These are phyloP conservation scores for Lentinula aciculospora DNA, from an alignment of 768 basidiomycete genomes.

Conservation along the genomic window DNA sequence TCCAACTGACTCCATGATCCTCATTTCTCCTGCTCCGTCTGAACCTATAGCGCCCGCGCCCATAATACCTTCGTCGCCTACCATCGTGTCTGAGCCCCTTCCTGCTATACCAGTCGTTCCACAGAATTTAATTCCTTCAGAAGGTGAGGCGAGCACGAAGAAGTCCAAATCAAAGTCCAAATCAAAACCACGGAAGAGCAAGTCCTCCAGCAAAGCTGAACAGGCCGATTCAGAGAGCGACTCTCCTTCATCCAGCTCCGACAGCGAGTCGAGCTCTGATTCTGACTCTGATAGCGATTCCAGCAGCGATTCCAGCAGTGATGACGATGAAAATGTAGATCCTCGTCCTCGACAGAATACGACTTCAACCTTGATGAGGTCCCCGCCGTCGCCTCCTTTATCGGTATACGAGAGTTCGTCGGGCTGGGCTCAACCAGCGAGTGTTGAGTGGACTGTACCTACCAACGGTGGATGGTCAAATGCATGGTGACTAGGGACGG, in stretches of 20 bases:
- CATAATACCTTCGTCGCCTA: neutral
- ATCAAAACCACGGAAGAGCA: slow-evolving; percentile 3
- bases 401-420: neutral
- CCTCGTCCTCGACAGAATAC: neutral
- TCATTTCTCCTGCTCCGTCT: neutral
- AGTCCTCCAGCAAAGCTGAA: neutral
- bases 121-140: neutral
- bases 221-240: slow-evolving; percentile 1
- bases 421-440: neutral
- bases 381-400: neutral
- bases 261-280: slow-evolving; percentile 2
- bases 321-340: slow-evolving; percentile 7
- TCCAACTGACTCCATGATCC: neutral
- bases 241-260: neutral
- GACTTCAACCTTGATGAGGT: neutral
- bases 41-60: neutral
- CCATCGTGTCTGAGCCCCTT: neutral
- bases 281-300: slow-evolving; percentile 6
- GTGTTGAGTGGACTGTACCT: neutral
- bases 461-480: neutral
- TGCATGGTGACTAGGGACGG: neutral
- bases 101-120: neutral
- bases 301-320: neutral
- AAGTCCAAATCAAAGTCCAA: neutral
- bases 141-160: neutral